A percentile compares a stretch with the other conserved stretches of the same genome.
Evolutionary conservation across 176 grass and related monocot genomes (phyloP).

Genomic region (Oryza meyeriana): DNA sequence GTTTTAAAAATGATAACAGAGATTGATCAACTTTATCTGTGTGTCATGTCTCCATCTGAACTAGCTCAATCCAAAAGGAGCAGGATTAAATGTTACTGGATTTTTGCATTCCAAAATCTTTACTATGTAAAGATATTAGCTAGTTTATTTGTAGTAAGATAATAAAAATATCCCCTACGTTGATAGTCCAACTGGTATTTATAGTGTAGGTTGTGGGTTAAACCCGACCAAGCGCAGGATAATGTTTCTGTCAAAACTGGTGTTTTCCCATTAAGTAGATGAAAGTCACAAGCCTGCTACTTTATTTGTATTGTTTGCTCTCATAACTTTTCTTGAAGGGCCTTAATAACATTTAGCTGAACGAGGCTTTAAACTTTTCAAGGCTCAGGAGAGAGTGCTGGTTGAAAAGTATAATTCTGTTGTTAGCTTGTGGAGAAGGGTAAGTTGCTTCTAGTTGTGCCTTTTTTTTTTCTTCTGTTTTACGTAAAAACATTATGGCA

Average conservation of each 20-base stretch:
- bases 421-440: constrained; percentile 86
- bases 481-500: background rate
- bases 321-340: background rate
- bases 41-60: constrained; percentile 2
- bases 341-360: constrained; percentile 61
- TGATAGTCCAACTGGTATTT: constrained; percentile 4
- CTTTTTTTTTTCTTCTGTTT: background rate
- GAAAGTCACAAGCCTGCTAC: background rate
- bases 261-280: background rate
- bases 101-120: background rate
- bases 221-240: background rate
- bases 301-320: background rate
- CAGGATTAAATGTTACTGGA: background rate
- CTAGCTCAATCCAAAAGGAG: background rate
- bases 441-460: constrained; percentile 41
- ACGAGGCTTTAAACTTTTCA: constrained; percentile 76
- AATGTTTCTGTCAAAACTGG: background rate
- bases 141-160: constrained; percentile 6
- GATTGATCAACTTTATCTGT: background rate
- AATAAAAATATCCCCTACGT: background rate
- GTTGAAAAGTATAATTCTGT: constrained; percentile 94
- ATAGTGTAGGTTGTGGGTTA: background rate
- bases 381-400: constrained; percentile 61
- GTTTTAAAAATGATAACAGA: background rate
- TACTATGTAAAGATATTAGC: background rate